Evolutionary conservation across 1,139 yeast species (phyloP), one percentile per base, ranked within the genome.

Genomic region (Wickerhamomyces sp.): DNA sequence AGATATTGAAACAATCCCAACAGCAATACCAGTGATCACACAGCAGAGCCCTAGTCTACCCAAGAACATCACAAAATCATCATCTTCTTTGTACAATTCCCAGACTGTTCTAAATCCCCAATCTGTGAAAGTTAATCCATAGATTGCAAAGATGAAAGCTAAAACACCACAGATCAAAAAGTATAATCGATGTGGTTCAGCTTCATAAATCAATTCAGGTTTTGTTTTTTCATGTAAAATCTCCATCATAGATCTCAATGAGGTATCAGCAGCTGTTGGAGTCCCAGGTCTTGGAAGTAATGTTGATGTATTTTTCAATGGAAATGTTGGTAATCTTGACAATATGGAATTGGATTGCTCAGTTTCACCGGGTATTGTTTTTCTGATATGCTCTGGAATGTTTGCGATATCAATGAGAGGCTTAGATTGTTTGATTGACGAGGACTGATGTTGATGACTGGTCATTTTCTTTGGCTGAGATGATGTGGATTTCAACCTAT

Each of bases 101-200:
- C 70, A 72, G 30, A 87, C 79, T 43, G 79, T 79, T 50, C 68
- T 74, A 60, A 68, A 64, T 9, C 84, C 75, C 74, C 84, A 74
- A 61, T 86, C 82, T 40, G 75, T 78, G 61, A 66, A 87, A 71
- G 77, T 72, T 43, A 83, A 62, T 7, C 85, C 87, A 62, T 87
- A 88, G 11, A 84, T 72, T 6, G 84, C 72, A 56, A 85, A 78
- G 18, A 82, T 80, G 35, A 84, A 68, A 0, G 90, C 87, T 58
- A 84, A 73, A 36, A 88, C 81, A 52, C 82, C 78, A 60, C 88
- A 79, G 35, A 81, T 76, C 27, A 85, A 67, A 61, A 87, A 86
- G 62, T 86, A 88, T 30, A 86, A 69, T 47, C 86, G 71, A 60
- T 88, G 95, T 0, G 94, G 87, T 64, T 88, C 95, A 32, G 90